These are phyloP conservation scores for Populus tremula DNA, from an alignment of 345 rosid species.

Conservation along the genomic window DNA sequence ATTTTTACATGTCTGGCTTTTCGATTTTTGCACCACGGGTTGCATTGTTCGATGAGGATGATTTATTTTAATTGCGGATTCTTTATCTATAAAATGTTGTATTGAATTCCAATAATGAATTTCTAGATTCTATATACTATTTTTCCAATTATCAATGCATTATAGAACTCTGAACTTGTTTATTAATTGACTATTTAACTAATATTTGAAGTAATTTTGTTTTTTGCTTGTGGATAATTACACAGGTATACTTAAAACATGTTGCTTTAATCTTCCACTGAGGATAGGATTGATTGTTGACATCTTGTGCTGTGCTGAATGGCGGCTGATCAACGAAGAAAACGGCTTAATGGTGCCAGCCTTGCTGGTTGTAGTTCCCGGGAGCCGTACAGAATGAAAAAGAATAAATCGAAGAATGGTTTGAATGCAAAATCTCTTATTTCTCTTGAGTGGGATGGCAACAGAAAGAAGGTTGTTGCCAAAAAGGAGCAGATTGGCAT, in stretches of 20 bases:
- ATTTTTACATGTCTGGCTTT: neutral
- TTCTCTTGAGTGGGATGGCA: slow-evolving; percentile 82
- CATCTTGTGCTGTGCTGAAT: slow-evolving; percentile 31
- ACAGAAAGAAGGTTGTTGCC: slow-evolving; percentile 58
- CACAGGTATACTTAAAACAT: neutral
- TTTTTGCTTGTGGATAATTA: neutral
- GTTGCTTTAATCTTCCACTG: slow-evolving; percentile 9
- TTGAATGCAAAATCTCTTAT: slow-evolving; percentile 58
- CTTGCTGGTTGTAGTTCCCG: slow-evolving; percentile 47
- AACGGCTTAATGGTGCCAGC: slow-evolving; percentile 61
- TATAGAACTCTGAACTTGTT: neutral
- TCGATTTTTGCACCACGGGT: neutral
- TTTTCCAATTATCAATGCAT: neutral
- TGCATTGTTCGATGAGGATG: neutral
- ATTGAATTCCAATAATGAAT: neutral
- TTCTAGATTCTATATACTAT: neutral
- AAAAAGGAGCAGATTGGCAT: slow-evolving; percentile 84
- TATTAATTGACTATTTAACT: neutral
- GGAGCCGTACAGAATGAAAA: slow-evolving; percentile 63
- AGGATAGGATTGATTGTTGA: slow-evolving; percentile 21
- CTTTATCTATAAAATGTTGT: neutral
- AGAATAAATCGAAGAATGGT: slow-evolving; percentile 47
- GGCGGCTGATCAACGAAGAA: slow-evolving; percentile 89
- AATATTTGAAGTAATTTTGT: neutral
- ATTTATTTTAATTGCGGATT: neutral